A percentile compares a stretch with the other conserved stretches of the same genome.
Evolutionary conservation across 1,284 basidiomycete genomes (phyloP).

Genomic region (Amylostereum areolatum): DNA sequence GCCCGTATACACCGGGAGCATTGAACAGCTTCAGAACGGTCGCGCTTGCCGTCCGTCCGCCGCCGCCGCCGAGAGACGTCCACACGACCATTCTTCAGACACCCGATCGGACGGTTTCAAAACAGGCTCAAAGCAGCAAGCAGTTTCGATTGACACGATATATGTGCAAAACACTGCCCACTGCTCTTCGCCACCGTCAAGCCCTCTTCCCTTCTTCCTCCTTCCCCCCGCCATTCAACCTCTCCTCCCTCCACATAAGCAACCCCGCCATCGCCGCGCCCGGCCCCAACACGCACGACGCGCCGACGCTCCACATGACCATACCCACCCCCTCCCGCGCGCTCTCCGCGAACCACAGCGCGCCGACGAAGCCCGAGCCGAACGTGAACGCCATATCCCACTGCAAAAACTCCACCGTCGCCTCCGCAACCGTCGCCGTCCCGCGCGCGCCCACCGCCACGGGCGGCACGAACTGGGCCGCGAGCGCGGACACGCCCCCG

Average conservation of each 20-base stretch:
- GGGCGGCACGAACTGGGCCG: slow-evolving; percentile 5
- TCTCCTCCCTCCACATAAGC: slow-evolving; percentile 35
- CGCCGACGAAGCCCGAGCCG: slow-evolving; percentile 27
- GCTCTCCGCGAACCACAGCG: slow-evolving; percentile 35
- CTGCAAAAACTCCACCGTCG: slow-evolving; percentile 33
- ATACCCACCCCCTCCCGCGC: slow-evolving; percentile 9
- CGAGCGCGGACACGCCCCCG: slow-evolving; percentile 4
- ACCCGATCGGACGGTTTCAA: no score
- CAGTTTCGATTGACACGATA: no score
- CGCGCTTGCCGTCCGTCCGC: no score
- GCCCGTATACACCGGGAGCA: no score
- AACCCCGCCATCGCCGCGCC: slow-evolving; percentile 36
- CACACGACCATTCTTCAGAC: no score
- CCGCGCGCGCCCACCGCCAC: slow-evolving; percentile 2
- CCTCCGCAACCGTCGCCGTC: slow-evolving; percentile 14
- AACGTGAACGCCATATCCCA: slow-evolving; percentile 37
- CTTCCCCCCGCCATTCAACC: slow-evolving; percentile 14
- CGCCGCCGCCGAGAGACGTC: no score
- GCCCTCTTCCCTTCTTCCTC: background rate
- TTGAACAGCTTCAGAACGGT: no score
- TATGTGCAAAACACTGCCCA: no score
- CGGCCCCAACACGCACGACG: slow-evolving; percentile 32
- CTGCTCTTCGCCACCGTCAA: no score
- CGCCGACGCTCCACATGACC: slow-evolving; percentile 29
- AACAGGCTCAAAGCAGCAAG: no score